Conservation (phyloP, 1,284 basidiomycete genomes). For the Afroboletus lepidellus region DNA sequence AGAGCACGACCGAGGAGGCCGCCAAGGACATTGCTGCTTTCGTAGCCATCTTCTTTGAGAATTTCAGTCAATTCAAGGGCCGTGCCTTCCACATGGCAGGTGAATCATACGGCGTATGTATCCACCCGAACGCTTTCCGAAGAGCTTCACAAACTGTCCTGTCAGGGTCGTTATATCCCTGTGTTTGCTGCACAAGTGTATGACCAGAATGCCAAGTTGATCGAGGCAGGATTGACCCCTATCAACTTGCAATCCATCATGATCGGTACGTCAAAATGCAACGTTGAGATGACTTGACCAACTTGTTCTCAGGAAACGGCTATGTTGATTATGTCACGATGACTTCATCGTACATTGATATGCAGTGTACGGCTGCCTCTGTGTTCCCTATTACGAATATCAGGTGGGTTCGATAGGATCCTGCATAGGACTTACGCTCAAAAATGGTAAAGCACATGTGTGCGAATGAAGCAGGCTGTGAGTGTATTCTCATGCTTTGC, state of each 20-base stretch:
- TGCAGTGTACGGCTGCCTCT: constrained; percentile 51
- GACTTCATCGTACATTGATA: constrained; percentile 45
- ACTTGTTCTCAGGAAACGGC: constrained; percentile 49
- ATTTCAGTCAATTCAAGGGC: constrained; percentile 55
- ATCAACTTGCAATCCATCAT: constrained; percentile 80
- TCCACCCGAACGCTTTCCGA: background rate
- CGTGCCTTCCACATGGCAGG: constrained; percentile 61
- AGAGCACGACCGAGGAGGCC: constrained; percentile 57
- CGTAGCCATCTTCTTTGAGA: constrained; percentile 64
- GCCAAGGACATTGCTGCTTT: constrained; percentile 65
- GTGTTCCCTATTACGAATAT: constrained; percentile 39
- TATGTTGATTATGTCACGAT: constrained; percentile 46
- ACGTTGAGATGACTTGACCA: background rate
- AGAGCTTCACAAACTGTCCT: background rate
- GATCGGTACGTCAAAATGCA: constrained; percentile 58
- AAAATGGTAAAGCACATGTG: constrained; percentile 38
- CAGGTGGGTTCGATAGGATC: constrained; percentile 2
- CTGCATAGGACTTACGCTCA: background rate
- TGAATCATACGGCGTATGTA: constrained; percentile 58
- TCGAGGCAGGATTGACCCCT: constrained; percentile 60
- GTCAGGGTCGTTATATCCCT: constrained; percentile 79
- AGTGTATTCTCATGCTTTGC: constrained; percentile 7
- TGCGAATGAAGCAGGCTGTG: constrained; percentile 51
- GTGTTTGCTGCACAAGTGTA: constrained; percentile 78
- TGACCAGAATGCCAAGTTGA: constrained; percentile 69